Conservation (phyloP, 2,329 filamentous ascomycete genomes). For the Cadophora malorum region DNA sequence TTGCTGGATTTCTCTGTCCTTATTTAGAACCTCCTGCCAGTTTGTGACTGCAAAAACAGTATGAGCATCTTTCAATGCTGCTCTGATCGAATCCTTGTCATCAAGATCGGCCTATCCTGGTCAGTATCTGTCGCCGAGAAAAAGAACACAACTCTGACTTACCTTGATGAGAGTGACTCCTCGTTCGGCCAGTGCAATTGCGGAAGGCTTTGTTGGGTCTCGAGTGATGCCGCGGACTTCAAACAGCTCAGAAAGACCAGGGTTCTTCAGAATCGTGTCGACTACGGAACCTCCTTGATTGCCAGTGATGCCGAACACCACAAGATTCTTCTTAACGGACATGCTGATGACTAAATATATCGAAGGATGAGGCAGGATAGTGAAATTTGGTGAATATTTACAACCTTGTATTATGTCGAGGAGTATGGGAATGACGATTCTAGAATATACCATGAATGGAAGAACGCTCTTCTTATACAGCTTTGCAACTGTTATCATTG, state of each 20-base stretch:
- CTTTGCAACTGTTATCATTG: background rate
- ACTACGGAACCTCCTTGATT: constrained; percentile 58
- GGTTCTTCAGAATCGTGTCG: constrained; percentile 51
- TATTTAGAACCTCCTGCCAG: constrained; percentile 43
- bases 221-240: constrained; percentile 55
- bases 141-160: background rate
- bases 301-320: constrained; percentile 55
- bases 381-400: background rate
- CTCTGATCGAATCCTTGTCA: constrained; percentile 47
- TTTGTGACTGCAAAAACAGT: constrained; percentile 37
- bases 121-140: background rate
- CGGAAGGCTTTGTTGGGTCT: constrained; percentile 50
- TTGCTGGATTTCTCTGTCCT: constrained; percentile 41
- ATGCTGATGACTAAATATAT: constrained; percentile 6
- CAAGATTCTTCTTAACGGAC: constrained; percentile 46
- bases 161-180: constrained; percentile 52
- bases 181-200: constrained; percentile 48
- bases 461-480: background rate
- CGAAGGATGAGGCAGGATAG: background rate
- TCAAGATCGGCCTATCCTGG: constrained; percentile 48
- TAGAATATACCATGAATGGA: no score
- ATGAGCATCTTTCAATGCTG: constrained; percentile 34
- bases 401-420: no score
- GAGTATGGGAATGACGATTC: no score
- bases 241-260: constrained; percentile 48